Evolutionary conservation across 2,329 filamentous ascomycete species (phyloP).

Genomic region (Colletotrichum sp.): DNA sequence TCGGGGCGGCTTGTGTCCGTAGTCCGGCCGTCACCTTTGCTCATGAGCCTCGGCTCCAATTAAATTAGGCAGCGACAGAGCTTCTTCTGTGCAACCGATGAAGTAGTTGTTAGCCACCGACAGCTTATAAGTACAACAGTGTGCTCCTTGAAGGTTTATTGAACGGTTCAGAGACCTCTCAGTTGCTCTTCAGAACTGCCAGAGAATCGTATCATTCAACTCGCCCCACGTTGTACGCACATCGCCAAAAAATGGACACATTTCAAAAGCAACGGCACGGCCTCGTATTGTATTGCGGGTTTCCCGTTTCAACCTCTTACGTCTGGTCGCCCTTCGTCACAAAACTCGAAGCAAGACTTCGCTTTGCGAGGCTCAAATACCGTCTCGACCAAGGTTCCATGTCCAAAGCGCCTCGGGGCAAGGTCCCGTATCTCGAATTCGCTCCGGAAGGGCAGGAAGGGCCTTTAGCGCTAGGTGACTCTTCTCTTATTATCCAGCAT

Average conservation of each 20-base stretch:
- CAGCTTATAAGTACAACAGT: neutral
- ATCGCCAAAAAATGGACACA: neutral
- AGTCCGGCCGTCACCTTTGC: neutral
- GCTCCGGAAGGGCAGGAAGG: slow-evolving; percentile 32
- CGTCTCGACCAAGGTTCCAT: slow-evolving; percentile 26
- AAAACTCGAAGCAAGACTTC: slow-evolving; percentile 66
- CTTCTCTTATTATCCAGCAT: slow-evolving; percentile 55
- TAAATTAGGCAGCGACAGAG: neutral
- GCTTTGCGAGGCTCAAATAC: slow-evolving; percentile 56
- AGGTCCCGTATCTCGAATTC: neutral
- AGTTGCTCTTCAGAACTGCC: neutral
- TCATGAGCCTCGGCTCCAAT: neutral
- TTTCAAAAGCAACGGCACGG: neutral
- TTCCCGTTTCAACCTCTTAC: slow-evolving; percentile 26
- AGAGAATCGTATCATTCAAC: neutral
- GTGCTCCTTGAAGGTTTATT: neutral
- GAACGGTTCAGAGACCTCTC: neutral
- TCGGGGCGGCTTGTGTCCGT: neutral
- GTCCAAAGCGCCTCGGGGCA: neutral
- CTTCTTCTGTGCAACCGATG: neutral
- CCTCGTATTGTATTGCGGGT: neutral
- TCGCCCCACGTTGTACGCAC: neutral
- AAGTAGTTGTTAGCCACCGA: neutral
- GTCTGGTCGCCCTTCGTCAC: slow-evolving; percentile 66
- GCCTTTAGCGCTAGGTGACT: slow-evolving; percentile 48